A percentile compares a stretch with the other conserved stretches of the same genome.
phyloP scores from a whole-genome alignment of 2,329 filamentous ascomycete species.

The Meredithiella fracta region DNA sequence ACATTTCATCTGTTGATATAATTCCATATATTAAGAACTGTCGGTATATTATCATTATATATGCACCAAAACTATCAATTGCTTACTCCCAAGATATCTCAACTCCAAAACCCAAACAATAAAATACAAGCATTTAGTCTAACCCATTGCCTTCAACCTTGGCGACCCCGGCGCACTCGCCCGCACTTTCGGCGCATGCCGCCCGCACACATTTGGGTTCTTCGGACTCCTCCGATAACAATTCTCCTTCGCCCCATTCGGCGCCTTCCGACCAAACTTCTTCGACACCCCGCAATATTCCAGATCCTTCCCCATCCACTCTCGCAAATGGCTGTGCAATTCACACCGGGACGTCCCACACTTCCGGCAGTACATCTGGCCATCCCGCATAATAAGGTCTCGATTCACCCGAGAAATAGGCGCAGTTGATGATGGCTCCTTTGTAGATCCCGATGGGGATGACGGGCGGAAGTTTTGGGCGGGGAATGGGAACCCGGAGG shows the following conservation, averaged over 20 bases:
- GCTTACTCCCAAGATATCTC: too few species aligned
- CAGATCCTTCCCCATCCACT: constrained; percentile 38
- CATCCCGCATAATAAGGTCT: constrained; percentile 34
- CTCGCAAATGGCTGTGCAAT: constrained; percentile 43
- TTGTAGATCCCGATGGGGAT: neutral
- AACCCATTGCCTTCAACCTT: constrained; percentile 1
- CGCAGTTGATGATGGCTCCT: constrained; percentile 7
- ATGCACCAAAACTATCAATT: too few species aligned
- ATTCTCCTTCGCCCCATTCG: constrained; percentile 29
- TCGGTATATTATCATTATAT: too few species aligned
- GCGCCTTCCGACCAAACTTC: constrained; percentile 36
- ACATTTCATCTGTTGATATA: too few species aligned
- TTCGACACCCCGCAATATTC: constrained; percentile 47
- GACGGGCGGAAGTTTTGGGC: constrained; percentile 3
- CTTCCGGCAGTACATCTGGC: constrained; percentile 45
- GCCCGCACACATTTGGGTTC: constrained; percentile 40
- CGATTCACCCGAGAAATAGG: constrained; percentile 20
- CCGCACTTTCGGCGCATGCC: constrained; percentile 24
- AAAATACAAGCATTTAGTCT: too few species aligned
- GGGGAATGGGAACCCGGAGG: constrained; percentile 2
- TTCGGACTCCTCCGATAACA: constrained; percentile 46
- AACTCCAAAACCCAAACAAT: too few species aligned
- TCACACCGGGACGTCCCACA: constrained; percentile 45
- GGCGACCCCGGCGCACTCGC: constrained; percentile 12
- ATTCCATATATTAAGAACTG: too few species aligned